Evolutionary conservation across 2,329 filamentous ascomycete species (phyloP).

Genomic region (Cladophialophora chaetospira): DNA sequence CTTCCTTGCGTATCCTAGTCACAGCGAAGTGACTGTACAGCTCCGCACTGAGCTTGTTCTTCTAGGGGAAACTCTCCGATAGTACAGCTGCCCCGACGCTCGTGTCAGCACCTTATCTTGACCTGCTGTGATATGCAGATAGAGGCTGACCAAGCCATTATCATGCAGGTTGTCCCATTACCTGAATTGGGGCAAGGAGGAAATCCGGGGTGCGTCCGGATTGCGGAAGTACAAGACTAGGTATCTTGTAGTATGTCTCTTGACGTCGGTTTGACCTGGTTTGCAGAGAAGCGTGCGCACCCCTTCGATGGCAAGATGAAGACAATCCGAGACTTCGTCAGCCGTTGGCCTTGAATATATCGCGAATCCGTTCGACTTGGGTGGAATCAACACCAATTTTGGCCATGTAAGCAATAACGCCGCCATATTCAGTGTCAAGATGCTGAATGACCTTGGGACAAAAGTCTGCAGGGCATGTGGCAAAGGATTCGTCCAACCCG

Average conservation of each 20-base stretch:
- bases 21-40: constrained; percentile 4
- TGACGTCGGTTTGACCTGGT: too few relatives aligned
- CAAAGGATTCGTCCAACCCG: constrained; percentile 74
- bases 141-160: constrained; percentile 14
- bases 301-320: too few relatives aligned
- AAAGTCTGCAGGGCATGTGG: constrained; percentile 64
- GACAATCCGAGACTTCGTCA: too few relatives aligned
- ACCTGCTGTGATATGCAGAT: background rate
- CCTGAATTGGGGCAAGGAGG: constrained; percentile 6
- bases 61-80: background rate
- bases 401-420: constrained; percentile 66
- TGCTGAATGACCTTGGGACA: constrained; percentile 61
- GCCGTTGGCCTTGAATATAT: constrained; percentile 6
- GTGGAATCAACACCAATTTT: constrained; percentile 59
- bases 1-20: background rate
- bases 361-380: constrained; percentile 45
- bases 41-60: background rate
- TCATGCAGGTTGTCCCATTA: constrained; percentile 7
- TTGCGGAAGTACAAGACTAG: background rate
- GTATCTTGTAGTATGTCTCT: background rate
- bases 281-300: too few relatives aligned
- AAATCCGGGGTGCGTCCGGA: constrained; percentile 4
- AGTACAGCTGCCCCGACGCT: background rate
- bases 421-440: constrained; percentile 64
- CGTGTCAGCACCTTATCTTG: constrained; percentile 13